Percentiles rank a stretch among this genome's conserved stretches.
phyloP scores from a whole-genome alignment of 2,329 filamentous ascomycete species.

The Colletotrichum zoysiae region DNA sequence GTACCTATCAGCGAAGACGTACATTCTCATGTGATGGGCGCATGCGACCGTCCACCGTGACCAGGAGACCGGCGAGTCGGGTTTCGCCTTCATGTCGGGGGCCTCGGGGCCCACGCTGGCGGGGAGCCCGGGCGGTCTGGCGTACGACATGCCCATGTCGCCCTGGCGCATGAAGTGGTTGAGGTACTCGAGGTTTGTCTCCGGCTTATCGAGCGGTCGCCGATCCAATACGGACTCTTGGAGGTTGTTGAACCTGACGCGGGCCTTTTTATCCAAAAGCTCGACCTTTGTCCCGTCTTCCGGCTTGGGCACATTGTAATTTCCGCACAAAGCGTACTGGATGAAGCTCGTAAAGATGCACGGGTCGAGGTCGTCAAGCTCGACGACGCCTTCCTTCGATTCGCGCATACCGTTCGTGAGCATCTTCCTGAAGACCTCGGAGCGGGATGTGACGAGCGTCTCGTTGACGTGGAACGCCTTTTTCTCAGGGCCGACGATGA shows the following conservation, averaged over 20 bases:
- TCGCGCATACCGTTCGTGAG: background rate
- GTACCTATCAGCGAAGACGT: constrained; percentile 22
- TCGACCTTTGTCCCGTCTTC: background rate
- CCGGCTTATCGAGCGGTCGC: too few species aligned
- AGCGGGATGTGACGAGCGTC: background rate
- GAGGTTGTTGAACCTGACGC: too few species aligned
- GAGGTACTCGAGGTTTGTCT: too few species aligned
- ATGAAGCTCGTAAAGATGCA: constrained; percentile 16
- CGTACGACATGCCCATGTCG: background rate
- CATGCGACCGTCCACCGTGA: background rate
- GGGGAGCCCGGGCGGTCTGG: background rate
- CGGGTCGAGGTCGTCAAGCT: constrained; percentile 3
- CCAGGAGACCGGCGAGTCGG: too few species aligned
- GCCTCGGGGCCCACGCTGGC: too few species aligned
- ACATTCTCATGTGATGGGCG: constrained; percentile 16
- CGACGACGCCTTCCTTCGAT: background rate
- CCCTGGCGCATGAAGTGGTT: background rate
- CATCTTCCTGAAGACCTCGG: constrained; percentile 4
- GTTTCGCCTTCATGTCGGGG: too few species aligned
- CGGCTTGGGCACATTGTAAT: constrained; percentile 5
- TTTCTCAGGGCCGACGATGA: background rate
- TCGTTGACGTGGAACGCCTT: constrained; percentile 19
- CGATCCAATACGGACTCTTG: too few species aligned
- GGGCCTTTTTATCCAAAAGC: too few species aligned
- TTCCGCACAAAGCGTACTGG: background rate